phyloP scores from a whole-genome alignment of 768 basidiomycete species.

The Mycena amicta region DNA sequence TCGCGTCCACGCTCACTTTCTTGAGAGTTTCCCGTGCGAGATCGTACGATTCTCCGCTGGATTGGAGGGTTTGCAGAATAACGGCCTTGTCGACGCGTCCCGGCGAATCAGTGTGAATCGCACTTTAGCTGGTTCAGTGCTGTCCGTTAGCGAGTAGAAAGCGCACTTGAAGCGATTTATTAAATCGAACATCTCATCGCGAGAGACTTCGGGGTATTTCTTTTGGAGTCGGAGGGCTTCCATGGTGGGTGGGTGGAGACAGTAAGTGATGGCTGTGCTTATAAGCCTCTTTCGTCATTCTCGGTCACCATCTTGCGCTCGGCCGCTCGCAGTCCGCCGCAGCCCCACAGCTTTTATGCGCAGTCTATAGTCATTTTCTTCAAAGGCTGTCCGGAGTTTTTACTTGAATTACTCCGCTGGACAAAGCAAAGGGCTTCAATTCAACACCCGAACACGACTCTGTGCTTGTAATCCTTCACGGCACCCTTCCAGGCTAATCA shows the following conservation, averaged over 20 bases:
- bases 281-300: neutral
- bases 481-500: neutral
- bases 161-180: constrained; percentile 97
- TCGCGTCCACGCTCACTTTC: constrained; percentile 90
- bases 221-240: constrained; percentile 85
- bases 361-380: no score
- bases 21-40: constrained; percentile 88
- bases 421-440: no score
- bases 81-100: constrained; percentile 83
- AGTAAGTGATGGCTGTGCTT: constrained; percentile 12
- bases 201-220: constrained; percentile 88
- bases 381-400: no score
- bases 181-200: constrained; percentile 94
- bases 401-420: no score
- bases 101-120: constrained; percentile 76
- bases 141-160: neutral
- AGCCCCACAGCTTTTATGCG: no score
- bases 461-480: no score
- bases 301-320: neutral
- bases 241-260: constrained; percentile 44
- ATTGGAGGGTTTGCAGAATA: constrained; percentile 77
- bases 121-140: constrained; percentile 40
- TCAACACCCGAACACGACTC: no score
- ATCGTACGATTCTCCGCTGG: constrained; percentile 88
- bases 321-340: neutral